Evolutionary conservation across 2,329 filamentous ascomycete species (phyloP).

Genomic region (Orbilia ellipsospora): DNA sequence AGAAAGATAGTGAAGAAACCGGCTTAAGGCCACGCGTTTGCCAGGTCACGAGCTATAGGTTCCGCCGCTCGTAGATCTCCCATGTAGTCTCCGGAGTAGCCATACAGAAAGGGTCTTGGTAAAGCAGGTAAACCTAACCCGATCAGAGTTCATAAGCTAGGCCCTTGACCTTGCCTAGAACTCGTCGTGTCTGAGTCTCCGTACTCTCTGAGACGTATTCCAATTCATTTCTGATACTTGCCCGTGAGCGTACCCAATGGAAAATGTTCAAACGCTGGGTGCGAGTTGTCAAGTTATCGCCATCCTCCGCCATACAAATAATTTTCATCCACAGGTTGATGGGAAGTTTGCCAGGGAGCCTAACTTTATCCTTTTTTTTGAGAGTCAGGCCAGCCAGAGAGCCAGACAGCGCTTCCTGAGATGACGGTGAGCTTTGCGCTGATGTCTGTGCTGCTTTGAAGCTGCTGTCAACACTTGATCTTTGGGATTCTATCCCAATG

Average conservation of each 20-base stretch:
- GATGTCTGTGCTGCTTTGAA: constrained; percentile 19
- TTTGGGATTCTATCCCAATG: constrained; percentile 18
- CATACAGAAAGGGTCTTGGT: background rate
- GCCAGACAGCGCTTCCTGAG: constrained; percentile 16
- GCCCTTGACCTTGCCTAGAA: constrained; percentile 52
- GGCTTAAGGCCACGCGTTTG: background rate
- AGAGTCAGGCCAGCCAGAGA: constrained; percentile 14
- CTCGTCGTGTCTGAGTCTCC: constrained; percentile 38
- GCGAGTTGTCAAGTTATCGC: constrained; percentile 27
- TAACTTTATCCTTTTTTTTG: background rate
- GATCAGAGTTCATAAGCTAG: constrained; percentile 53
- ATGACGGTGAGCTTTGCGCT: background rate
- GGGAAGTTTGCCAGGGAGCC: constrained; percentile 35
- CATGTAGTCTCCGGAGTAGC: background rate
- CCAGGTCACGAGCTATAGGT: too few relatives aligned
- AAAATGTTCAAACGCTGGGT: constrained; percentile 53
- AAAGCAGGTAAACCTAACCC: background rate
- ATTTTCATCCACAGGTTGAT: constrained; percentile 48
- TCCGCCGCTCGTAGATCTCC: too few relatives aligned
- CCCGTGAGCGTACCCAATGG: constrained; percentile 40
- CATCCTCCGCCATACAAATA: constrained; percentile 43
- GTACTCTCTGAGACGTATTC: constrained; percentile 46
- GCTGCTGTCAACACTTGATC: constrained; percentile 27
- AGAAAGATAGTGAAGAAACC: background rate
- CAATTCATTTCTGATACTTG: constrained; percentile 30